Evolutionary conservation across 2,329 filamentous ascomycete genomes (phyloP), one percentile per base, ranked within the genome.

Genomic region (Colletotrichum orbiculare): DNA sequence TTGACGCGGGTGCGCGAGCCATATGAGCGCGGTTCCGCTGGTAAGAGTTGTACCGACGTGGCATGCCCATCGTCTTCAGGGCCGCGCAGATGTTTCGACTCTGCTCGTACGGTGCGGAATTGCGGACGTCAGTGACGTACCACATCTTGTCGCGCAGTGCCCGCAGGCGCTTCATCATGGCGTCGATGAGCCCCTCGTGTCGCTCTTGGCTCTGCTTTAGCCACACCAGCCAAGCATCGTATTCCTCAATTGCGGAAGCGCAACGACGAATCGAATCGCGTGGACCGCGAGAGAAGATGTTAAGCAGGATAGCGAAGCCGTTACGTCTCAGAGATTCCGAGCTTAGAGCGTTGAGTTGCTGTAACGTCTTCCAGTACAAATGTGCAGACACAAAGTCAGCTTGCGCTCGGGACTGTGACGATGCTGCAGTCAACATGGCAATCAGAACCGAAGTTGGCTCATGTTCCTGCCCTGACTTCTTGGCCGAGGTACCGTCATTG

Each of bases 71-170:
- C 8, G 91, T 93, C 77, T 96, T 96, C 54, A 99, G 81, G 5
- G 95, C 96, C 65, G 92, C 86, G 6, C 94, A 92, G 50, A 98
- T 90, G 69, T 95, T 93, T 64, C 90, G 90, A 43, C 93, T 93
- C 70, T 96, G 91, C 66, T 96, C 92, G 72, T 97, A 98, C 9
- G 89, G 88, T 53, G 89, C 91, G 4, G 96, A 97, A 71, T 95
- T 94, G 67, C 93, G 91, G 35, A 98, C 94, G 75, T 97, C 94
- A 1, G 92, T 95, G 66, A 96, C 92, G 75, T 97, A 99, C 96
- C 96, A 99, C 92, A 98, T 97, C 82, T 98, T 98, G 75, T 97
- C 92, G 46, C 96, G 88, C 43, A 97, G 83, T 25, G 91, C 89
- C 62, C 89, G 87, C 42, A 96, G 83, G 6, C 88, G 87, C 64